A percentile compares a stretch with the other conserved stretches of the same genome.
Evolutionary conservation across 2,329 filamentous ascomycete genomes (phyloP).

Genomic region (Colletotrichum abscissum): DNA sequence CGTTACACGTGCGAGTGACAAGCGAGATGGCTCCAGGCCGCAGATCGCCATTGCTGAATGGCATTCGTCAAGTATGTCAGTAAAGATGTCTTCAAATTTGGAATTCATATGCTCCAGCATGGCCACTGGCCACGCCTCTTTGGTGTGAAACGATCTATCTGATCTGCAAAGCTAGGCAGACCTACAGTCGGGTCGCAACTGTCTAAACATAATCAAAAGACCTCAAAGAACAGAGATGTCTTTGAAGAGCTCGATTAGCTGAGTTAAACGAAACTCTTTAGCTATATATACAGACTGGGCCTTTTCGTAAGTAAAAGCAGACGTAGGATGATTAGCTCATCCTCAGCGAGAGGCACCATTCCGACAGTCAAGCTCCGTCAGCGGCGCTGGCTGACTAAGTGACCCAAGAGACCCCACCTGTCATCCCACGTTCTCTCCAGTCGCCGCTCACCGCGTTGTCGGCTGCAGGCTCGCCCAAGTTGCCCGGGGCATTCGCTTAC

Average conservation of each 20-base stretch:
- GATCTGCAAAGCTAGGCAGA: background rate
- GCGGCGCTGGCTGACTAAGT: conserved; percentile 26
- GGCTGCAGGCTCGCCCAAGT: conserved; percentile 8
- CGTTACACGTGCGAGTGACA: background rate
- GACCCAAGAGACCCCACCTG: conserved; percentile 6
- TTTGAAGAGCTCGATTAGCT: background rate
- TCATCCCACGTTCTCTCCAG: conserved; percentile 13
- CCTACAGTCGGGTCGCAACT: too few relatives aligned
- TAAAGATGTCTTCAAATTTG: background rate
- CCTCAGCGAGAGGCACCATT: background rate
- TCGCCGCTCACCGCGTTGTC: conserved; percentile 4
- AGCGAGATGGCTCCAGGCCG: too few relatives aligned
- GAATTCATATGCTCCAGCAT: too few relatives aligned
- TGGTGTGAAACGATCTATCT: background rate
- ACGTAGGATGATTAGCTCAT: background rate
- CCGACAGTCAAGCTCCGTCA: conserved; percentile 23
- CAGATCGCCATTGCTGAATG: background rate
- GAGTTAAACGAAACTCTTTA: background rate
- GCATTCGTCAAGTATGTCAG: background rate
- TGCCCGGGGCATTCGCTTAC: conserved; percentile 33
- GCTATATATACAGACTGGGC: background rate
- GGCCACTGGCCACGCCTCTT: background rate
- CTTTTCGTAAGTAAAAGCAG: background rate
- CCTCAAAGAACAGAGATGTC: background rate
- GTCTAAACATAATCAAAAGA: background rate